phyloP scores from a whole-genome alignment of 139 green algal species.

The Chlorella sorokiniana region DNA sequence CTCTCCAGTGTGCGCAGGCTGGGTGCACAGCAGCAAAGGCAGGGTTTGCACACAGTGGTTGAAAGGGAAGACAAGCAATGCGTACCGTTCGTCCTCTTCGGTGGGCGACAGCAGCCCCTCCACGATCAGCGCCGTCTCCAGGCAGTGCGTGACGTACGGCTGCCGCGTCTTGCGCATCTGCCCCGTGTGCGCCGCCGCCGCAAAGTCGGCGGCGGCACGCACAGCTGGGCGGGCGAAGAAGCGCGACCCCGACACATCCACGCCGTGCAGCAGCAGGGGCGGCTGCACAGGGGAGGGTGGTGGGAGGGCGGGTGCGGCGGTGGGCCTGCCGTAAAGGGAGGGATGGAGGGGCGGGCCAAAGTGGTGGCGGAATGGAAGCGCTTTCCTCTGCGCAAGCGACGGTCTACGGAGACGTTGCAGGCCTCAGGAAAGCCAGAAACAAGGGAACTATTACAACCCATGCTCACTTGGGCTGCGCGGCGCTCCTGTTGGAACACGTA shows the following conservation, averaged over 20 bases:
- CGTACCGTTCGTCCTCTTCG: slow-evolving; percentile 32
- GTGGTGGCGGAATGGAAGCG: too few species aligned
- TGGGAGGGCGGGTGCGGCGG: too few species aligned
- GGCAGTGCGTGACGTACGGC: slow-evolving; percentile 93
- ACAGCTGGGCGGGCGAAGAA: slow-evolving; percentile 67
- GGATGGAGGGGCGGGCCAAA: too few species aligned
- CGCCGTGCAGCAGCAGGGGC: slow-evolving; percentile 55
- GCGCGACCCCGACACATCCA: slow-evolving; percentile 64
- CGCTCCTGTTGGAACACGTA: slow-evolving; percentile 23
- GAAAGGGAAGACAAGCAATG: not conserved
- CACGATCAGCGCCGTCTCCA: slow-evolving; percentile 92
- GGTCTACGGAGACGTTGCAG: too few species aligned
- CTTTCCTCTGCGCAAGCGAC: too few species aligned
- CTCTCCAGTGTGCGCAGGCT: too few species aligned
- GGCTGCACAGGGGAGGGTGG: slow-evolving; percentile 26
- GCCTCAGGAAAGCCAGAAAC: not conserved
- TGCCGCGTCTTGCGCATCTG: slow-evolving; percentile 87
- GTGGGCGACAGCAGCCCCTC: slow-evolving; percentile 57
- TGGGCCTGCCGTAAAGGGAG: too few species aligned
- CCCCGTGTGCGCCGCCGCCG: slow-evolving; percentile 75
- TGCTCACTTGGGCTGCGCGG: not conserved
- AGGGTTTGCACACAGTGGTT: too few species aligned
- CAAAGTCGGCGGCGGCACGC: slow-evolving; percentile 78
- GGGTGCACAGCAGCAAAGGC: too few species aligned
- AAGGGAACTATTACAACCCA: not conserved